Evolutionary conservation across 768 basidiomycete genomes (phyloP).

Genomic region (Boletus speciosus): DNA sequence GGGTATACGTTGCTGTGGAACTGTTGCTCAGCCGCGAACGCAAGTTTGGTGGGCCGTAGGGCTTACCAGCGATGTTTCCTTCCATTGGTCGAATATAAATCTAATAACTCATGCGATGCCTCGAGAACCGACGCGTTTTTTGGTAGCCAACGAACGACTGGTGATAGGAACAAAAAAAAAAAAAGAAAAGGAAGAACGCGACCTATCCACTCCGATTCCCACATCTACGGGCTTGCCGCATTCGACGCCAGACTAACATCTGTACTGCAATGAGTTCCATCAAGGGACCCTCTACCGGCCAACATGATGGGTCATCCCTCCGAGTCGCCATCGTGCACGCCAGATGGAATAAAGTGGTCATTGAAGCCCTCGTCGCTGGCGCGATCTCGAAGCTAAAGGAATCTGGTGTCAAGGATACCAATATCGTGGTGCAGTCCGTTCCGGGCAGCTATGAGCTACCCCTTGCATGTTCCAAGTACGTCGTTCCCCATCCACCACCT

Average conservation of each 20-base stretch:
- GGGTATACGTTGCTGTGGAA: slow-evolving; percentile 62
- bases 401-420: slow-evolving; percentile 81
- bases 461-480: slow-evolving; percentile 77
- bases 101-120: slow-evolving; percentile 2
- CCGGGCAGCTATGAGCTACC: slow-evolving; percentile 97
- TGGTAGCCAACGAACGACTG: background rate
- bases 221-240: slow-evolving; percentile 4
- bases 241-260: background rate
- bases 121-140: background rate
- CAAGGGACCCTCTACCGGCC: slow-evolving; percentile 68
- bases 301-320: slow-evolving; percentile 75
- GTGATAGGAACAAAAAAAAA: background rate
- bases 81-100: slow-evolving; percentile 37
- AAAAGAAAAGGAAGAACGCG: background rate
- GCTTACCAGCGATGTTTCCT: slow-evolving; percentile 51
- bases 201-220: slow-evolving; percentile 7
- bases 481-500: slow-evolving; percentile 3
- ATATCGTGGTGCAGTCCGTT: slow-evolving; percentile 88
- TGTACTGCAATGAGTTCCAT: slow-evolving; percentile 41
- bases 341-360: slow-evolving; percentile 89
- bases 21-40: slow-evolving; percentile 5
- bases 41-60: background rate
- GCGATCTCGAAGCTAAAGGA: slow-evolving; percentile 76
- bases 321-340: slow-evolving; percentile 94
- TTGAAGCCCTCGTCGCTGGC: slow-evolving; percentile 81